These are phyloP conservation scores for Acer saccharum DNA, from an alignment of 345 rosid genomes.

Conservation along the genomic window DNA sequence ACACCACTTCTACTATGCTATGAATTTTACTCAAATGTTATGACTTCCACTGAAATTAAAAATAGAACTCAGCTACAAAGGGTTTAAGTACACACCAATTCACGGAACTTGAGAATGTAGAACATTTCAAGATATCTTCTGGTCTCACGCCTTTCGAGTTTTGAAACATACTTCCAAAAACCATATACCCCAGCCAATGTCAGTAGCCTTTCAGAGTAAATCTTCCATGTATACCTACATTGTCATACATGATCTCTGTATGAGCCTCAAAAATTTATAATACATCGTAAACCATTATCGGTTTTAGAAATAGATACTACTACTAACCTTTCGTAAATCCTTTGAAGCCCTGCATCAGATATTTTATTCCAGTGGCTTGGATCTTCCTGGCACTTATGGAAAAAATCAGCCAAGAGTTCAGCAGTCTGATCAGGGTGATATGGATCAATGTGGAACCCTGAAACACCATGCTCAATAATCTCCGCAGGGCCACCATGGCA, in stretches of 20 bases:
- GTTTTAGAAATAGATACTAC: not conserved
- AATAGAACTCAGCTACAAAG: not conserved
- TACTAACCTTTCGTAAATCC: constrained; percentile 78
- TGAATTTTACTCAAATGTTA: not conserved
- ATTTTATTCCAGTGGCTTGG: constrained; percentile 75
- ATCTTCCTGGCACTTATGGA: constrained; percentile 68
- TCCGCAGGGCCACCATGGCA: constrained; percentile 98
- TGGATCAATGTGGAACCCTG: constrained; percentile 97
- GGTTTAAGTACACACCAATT: constrained; percentile 54
- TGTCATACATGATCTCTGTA: constrained; percentile 5
- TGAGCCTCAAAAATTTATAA: constrained; percentile 21
- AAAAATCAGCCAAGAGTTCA: constrained; percentile 64
- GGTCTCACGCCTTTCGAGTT: constrained; percentile 90
- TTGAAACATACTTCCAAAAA: constrained; percentile 91
- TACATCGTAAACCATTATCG: not conserved
- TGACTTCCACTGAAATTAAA: not conserved
- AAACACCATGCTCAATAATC: constrained; percentile 75
- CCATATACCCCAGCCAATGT: constrained; percentile 96
- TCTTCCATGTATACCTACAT: constrained; percentile 93
- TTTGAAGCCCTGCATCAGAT: constrained; percentile 75
- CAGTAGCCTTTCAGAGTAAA: constrained; percentile 89
- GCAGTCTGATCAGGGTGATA: constrained; percentile 86
- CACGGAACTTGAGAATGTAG: constrained; percentile 91
- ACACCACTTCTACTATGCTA: not conserved
- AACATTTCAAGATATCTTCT: constrained; percentile 98